Conservation (phyloP, 106 monocot genomes). For the Acorus gramineus region DNA sequence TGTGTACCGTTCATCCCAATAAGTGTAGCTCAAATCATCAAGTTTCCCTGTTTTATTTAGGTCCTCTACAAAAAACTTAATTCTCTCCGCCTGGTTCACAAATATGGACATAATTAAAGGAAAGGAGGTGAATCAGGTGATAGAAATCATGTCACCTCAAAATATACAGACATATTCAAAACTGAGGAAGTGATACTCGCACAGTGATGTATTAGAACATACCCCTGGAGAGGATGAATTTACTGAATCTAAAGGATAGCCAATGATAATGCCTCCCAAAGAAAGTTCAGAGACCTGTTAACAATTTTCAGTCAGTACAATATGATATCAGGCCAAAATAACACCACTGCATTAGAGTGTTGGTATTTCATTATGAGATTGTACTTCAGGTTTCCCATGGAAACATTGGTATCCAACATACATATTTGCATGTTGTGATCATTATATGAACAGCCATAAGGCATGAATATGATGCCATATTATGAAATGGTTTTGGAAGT, state of each 20-base stretch:
- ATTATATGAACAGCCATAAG: too few relatives aligned
- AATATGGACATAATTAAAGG: slow-evolving; percentile 2
- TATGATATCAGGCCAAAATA: too few relatives aligned
- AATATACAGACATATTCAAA: not conserved
- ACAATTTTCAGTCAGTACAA: not conserved
- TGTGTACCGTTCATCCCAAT: slow-evolving; percentile 89
- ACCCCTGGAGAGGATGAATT: slow-evolving; percentile 49
- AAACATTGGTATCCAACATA: too few relatives aligned
- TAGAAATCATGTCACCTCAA: not conserved
- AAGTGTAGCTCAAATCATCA: slow-evolving; percentile 53
- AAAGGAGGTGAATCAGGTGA: not conserved
- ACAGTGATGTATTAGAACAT: not conserved
- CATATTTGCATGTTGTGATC: too few relatives aligned
- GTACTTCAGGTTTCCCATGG: too few relatives aligned
- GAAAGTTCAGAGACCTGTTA: slow-evolving; percentile 47
- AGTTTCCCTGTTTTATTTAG: slow-evolving; percentile 55
- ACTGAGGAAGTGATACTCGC: too few relatives aligned
- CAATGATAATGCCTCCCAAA: slow-evolving; percentile 62
- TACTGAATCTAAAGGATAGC: slow-evolving; percentile 53
- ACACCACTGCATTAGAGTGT: too few relatives aligned
- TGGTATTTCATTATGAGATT: too few relatives aligned
- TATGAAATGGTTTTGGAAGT: too few relatives aligned
- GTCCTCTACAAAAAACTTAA: slow-evolving; percentile 64
- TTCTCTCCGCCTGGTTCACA: slow-evolving; percentile 47
- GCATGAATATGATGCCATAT: too few relatives aligned